Percentiles rank a stretch among this genome's conserved stretches.
phyloP scores from a whole-genome alignment of 2,329 filamentous ascomycete genomes.

The Emericellopsis cladophorae region DNA sequence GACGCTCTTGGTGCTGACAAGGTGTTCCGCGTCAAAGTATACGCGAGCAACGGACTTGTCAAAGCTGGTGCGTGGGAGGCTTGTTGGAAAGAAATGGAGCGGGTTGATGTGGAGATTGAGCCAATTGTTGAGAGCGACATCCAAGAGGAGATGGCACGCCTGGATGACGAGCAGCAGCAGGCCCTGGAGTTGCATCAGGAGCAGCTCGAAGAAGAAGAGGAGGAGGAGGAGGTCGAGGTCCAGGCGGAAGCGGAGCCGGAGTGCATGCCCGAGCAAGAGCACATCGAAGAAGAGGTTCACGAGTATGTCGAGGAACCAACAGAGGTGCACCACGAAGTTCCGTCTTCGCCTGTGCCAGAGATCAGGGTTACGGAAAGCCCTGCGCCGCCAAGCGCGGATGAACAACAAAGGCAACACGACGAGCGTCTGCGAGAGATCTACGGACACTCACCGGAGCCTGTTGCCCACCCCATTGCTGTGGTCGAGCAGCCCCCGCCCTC shows the following conservation, averaged over 20 bases:
- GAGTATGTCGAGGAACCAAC: neutral
- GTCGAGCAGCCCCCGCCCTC: slow-evolving; percentile 3
- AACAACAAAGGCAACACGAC: slow-evolving; percentile 25
- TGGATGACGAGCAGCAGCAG: slow-evolving; percentile 32
- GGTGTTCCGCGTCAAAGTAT: slow-evolving; percentile 73
- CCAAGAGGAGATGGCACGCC: slow-evolving; percentile 46
- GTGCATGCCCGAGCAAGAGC: slow-evolving; percentile 11
- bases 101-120: slow-evolving; percentile 88
- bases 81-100: slow-evolving; percentile 95
- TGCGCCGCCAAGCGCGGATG: slow-evolving; percentile 6
- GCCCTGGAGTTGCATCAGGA: slow-evolving; percentile 21
- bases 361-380: slow-evolving; percentile 1
- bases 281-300: slow-evolving; percentile 3
- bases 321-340: neutral
- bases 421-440: slow-evolving; percentile 43
- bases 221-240: slow-evolving; percentile 8
- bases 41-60: slow-evolving; percentile 92
- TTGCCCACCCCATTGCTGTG: slow-evolving; percentile 6
- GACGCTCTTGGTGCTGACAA: slow-evolving; percentile 39
- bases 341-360: neutral
- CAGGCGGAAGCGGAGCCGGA: slow-evolving; percentile 5
- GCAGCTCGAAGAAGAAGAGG: slow-evolving; percentile 19
- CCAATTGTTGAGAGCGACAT: slow-evolving; percentile 52
- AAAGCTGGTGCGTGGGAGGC: slow-evolving; percentile 81
- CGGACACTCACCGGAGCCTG: slow-evolving; percentile 17